These are phyloP conservation scores for Calonectria naviculata DNA, from an alignment of 2,329 filamentous ascomycete genomes.

Conservation along the genomic window DNA sequence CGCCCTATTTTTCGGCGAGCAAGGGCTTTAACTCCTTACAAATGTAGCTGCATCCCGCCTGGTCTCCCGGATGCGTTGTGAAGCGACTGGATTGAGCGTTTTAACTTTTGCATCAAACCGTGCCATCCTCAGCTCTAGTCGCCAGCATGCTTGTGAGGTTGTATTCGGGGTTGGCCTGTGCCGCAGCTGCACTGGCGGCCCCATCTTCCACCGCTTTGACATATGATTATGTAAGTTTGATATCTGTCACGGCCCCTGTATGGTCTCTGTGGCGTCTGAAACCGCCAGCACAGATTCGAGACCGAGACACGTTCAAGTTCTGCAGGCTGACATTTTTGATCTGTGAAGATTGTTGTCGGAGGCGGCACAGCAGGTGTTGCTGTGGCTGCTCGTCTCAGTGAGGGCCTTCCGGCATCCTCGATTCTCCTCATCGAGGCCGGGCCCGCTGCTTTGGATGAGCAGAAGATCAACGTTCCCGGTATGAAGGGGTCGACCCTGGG, in stretches of 20 bases:
- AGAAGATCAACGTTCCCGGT: constrained; percentile 46
- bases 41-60: background rate
- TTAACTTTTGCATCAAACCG: constrained; percentile 5
- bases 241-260: background rate
- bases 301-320: background rate
- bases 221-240: constrained; percentile 36
- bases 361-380: constrained; percentile 47
- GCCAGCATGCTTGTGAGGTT: constrained; percentile 27
- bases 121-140: background rate
- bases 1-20: background rate
- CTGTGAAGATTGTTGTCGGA: constrained; percentile 10
- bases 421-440: constrained; percentile 46
- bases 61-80: background rate
- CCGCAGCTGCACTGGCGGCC: constrained; percentile 27
- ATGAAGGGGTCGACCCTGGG: constrained; percentile 43
- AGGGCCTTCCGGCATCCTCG: constrained; percentile 41
- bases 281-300: background rate
- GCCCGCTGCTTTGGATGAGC: constrained; percentile 41
- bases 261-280: background rate
- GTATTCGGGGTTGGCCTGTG: constrained; percentile 28
- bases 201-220: constrained; percentile 17
- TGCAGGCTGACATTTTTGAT: background rate
- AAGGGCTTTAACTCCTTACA: background rate
- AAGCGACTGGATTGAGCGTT: constrained; percentile 1
- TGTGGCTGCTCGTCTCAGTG: constrained; percentile 46